Evolutionary conservation across 2,329 filamentous ascomycete species (phyloP), one percentile per base, ranked within the genome.

Genomic region (Phialemoniopsis sp.): DNA sequence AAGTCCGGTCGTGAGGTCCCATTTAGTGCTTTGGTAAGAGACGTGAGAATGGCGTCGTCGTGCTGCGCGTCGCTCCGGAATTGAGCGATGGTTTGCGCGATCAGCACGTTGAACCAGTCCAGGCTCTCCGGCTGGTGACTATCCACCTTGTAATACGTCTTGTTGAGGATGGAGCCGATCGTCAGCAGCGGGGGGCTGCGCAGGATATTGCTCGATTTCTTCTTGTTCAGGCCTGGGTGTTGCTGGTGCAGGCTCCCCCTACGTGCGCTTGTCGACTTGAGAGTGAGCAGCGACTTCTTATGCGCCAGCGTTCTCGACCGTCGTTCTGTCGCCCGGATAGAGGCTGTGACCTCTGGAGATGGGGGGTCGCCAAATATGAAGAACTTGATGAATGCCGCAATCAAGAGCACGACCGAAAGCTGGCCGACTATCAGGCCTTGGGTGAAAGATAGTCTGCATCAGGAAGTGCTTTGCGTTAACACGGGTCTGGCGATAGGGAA

Each of bases 91-190:
- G 93, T 95, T 65, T 98, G 93, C 3, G 90, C 93, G 37, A 97
- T 83, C 40, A 98, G 72, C 18, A 98, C 93, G 58, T 98, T 98
- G 74, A 98, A 97, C 93, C 93, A 98, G 63, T 98, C 93, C 44
- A 98, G 66, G 42, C 87, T 94, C 63, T 98, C 93, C 1, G 93
- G 93, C 62, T 97, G 93, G 61, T 98, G 93, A 44, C 88, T 89
- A 52, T 94, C 79, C 32, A 93, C 88, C 57, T 95, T 95, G 68
- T 98, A 98, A 63, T 96, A 98, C 16, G 93, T 97, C 68, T 98
- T 98, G 52, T 84, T 85, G 18, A 98, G 75, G 45, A 98, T 96
- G 9, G 89, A 94, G 37, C 85, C 85, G n/a, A 95, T 95, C 5
- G 90, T 95, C 14, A 94, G 78, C 4, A 79, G 78, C 1, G 86